Percentiles rank a stretch among this genome's conserved stretches.
Conservation (phyloP, 305 asterid genomes). For the Solanum hybrid region DNA sequence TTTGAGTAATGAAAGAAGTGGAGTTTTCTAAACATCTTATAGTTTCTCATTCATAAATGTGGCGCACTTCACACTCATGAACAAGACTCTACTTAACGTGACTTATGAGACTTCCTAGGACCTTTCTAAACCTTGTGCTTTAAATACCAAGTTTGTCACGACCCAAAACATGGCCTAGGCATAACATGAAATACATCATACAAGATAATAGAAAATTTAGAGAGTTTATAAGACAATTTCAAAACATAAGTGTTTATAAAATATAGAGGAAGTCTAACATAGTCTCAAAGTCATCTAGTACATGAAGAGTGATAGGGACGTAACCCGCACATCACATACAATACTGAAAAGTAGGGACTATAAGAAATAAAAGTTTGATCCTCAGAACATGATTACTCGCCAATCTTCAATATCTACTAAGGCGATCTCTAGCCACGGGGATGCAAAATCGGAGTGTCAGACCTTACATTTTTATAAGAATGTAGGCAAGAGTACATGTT, state of each 20-base stretch:
- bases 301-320: background rate
- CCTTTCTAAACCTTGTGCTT: background rate
- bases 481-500: background rate
- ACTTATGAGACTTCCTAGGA: background rate
- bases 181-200: background rate
- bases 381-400: background rate
- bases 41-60: background rate
- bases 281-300: background rate
- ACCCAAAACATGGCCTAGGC: background rate
- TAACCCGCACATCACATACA: background rate
- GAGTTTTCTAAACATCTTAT: background rate
- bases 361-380: background rate
- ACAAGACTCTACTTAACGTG: background rate
- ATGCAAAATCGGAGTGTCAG: background rate
- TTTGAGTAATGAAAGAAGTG: background rate
- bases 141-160: background rate
- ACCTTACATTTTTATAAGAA: background rate
- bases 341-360: background rate
- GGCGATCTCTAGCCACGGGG: background rate
- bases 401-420: background rate
- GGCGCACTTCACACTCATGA: background rate
- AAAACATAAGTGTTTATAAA: background rate
- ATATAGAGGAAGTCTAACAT: background rate
- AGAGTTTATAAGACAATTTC: background rate
- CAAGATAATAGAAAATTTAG: background rate